phyloP scores from a whole-genome alignment of 495 filamentous ascomycete species.

The Neurospora sp. region DNA sequence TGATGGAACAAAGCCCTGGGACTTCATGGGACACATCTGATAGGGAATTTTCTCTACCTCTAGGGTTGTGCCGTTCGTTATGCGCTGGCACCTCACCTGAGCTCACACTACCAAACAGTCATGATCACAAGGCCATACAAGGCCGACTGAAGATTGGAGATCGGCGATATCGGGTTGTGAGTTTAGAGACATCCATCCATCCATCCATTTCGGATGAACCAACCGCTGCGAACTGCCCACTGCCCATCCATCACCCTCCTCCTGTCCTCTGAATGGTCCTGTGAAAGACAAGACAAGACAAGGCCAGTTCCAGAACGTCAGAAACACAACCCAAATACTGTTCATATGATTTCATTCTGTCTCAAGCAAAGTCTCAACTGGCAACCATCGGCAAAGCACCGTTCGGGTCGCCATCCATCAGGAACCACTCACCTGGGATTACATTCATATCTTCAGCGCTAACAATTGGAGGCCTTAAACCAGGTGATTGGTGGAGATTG shows the following conservation, averaged over 20 bases:
- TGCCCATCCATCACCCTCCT: not conserved
- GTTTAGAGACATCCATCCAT: not conserved
- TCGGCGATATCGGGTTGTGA: not conserved
- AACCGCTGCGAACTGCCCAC: no score
- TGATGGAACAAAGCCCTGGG: not conserved
- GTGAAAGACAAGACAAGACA: not conserved
- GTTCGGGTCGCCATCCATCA: no score
- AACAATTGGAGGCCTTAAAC: not conserved
- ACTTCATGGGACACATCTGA: not conserved
- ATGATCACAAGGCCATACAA: not conserved
- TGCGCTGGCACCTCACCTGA: not conserved
- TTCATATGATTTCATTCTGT: not conserved
- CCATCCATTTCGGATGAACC: not conserved
- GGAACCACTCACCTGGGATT: no score
- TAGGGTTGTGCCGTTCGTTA: not conserved
- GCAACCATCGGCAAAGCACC: not conserved
- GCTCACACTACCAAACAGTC: not conserved
- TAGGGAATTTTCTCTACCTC: not conserved
- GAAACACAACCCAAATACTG: not conserved
- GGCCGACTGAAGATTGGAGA: not conserved
- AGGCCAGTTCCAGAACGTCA: not conserved
- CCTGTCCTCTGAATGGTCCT: no score
- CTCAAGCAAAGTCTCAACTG: not conserved
- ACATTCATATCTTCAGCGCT: not conserved
- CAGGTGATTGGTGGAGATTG: not conserved